Percentiles rank a stretch among this genome's conserved stretches.
phyloP scores from a whole-genome alignment of 2,329 filamentous ascomycete genomes.

The Elsinoe perseae region DNA sequence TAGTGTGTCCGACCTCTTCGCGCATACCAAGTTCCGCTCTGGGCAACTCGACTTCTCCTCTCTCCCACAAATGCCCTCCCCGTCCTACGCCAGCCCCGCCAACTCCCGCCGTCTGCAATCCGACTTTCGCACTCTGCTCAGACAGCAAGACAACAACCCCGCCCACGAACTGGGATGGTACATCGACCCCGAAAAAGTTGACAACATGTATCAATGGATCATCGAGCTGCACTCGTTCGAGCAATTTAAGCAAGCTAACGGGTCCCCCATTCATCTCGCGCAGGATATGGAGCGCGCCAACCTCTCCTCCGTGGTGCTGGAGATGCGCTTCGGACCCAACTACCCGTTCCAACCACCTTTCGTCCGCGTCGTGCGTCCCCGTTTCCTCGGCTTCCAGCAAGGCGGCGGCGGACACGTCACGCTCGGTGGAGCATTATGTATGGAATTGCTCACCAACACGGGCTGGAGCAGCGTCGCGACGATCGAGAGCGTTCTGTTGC shows the following conservation, averaged over 20 bases:
- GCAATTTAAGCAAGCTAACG: slow-evolving; percentile 23
- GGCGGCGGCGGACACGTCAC: slow-evolving; percentile 86
- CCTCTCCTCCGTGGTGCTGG: slow-evolving; percentile 64
- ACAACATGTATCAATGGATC: slow-evolving; percentile 84
- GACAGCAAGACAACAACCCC: slow-evolving; percentile 54
- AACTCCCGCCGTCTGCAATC: slow-evolving; percentile 57
- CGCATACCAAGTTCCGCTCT: slow-evolving; percentile 56
- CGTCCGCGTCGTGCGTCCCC: slow-evolving; percentile 71
- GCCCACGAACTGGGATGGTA: slow-evolving; percentile 73
- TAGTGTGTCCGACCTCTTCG: slow-evolving; percentile 15
- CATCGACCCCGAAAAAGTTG: slow-evolving; percentile 58
- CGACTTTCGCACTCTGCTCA: slow-evolving; percentile 57
- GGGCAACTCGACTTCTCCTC: slow-evolving; percentile 54
- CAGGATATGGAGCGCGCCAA: slow-evolving; percentile 60
- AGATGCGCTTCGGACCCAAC: slow-evolving; percentile 69
- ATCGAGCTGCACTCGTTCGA: slow-evolving; percentile 77
- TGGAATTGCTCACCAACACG: slow-evolving; percentile 70
- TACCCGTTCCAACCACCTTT: slow-evolving; percentile 78
- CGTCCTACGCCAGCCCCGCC: slow-evolving; percentile 54
- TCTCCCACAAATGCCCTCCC: slow-evolving; percentile 58
- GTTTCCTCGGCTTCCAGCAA: slow-evolving; percentile 61
- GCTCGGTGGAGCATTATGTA: slow-evolving; percentile 71
- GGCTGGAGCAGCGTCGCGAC: slow-evolving; percentile 69
- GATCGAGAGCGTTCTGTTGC: slow-evolving; percentile 72
- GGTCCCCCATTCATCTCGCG: slow-evolving; percentile 54